Evolutionary conservation across 495 filamentous ascomycete genomes (phyloP).

Genomic region (Xylaria castorea): DNA sequence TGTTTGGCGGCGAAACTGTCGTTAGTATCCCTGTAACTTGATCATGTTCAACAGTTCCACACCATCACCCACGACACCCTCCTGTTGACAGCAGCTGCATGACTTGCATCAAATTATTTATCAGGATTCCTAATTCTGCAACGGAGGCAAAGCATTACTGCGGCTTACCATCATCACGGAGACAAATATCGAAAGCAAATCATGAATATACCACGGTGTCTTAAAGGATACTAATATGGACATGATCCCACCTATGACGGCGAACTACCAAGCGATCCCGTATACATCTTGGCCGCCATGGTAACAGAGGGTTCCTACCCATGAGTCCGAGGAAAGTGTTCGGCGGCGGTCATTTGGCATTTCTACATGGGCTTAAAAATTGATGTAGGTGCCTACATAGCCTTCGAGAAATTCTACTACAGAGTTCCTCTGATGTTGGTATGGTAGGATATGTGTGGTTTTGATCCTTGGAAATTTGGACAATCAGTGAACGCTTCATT

Average conservation of each 20-base stretch:
- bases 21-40: background rate
- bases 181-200: background rate
- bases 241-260: no score
- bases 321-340: background rate
- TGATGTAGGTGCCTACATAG: background rate
- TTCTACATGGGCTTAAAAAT: background rate
- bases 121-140: background rate
- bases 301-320: background rate
- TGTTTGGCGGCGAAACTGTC: background rate
- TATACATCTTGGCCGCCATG: background rate
- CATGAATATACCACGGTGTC: background rate
- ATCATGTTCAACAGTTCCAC: background rate
- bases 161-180: background rate
- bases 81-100: background rate
- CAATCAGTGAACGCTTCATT: background rate
- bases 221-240: no score
- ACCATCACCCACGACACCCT: background rate
- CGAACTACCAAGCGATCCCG: no score
- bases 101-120: background rate
- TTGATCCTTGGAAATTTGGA: background rate
- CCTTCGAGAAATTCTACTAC: background rate
- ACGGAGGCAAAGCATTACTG: background rate
- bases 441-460: background rate
- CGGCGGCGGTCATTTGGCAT: background rate
- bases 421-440: background rate